Conservation (phyloP, 2,329 filamentous ascomycete species). For the Cercospora zeae-maydis region DNA sequence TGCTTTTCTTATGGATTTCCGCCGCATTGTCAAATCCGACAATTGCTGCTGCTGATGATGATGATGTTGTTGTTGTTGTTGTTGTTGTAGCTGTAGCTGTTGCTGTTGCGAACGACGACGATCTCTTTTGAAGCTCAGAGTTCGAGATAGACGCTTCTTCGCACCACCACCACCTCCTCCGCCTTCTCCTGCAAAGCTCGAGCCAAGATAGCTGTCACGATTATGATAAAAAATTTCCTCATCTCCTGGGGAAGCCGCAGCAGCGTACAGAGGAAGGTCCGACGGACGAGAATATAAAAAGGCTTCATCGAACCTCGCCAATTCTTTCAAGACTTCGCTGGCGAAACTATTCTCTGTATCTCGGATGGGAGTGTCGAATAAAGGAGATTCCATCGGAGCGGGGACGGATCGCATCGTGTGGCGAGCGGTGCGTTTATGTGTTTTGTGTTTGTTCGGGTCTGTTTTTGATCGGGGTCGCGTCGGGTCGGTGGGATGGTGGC, state of each 20-base stretch:
- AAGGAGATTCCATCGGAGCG: background rate
- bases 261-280: background rate
- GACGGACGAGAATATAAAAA: background rate
- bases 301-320: background rate
- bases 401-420: background rate
- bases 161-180: background rate
- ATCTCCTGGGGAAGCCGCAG: background rate
- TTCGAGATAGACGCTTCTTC: background rate
- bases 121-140: background rate
- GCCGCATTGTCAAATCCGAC: background rate
- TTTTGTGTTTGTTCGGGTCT: background rate
- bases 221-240: background rate
- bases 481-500: background rate
- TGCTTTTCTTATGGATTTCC: background rate
- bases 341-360: background rate
- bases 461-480: background rate
- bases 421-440: background rate
- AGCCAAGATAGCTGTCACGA: background rate
- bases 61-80: no score
- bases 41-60: background rate
- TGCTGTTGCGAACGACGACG: no score
- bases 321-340: background rate
- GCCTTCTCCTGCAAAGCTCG: background rate
- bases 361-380: slow-evolving; percentile 7
- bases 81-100: no score